Base-by-base conservation (phyloP, 768 basidiomycete species). In the Xerocomus potaroensis region DNA sequence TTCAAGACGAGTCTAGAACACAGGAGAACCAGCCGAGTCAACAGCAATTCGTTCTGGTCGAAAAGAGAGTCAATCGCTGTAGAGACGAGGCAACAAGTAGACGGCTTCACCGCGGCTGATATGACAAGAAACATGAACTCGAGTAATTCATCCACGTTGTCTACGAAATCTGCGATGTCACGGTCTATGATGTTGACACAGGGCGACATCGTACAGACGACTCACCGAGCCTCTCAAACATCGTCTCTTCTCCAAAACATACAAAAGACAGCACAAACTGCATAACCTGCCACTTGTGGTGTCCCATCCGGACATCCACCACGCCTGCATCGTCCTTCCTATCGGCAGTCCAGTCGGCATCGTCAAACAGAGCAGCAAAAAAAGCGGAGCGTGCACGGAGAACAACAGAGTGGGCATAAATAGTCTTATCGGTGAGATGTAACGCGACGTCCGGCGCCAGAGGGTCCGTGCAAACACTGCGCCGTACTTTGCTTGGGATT, bases 71-170 rank as follows among this genome's bases (percentile, higher is more conserved):
- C 3, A 48, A 15, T 5, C 23, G 26, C 14, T 19, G 4, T 24
- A 22, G 21, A 14, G 26, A 19, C 3, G 29, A 18, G 1, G 4
- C 6, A 8, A 3, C 0, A 9, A 32, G 7, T 5, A 3, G 39
- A 45, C 2, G 22, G 23, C 71, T 79, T 63, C 62, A 93, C 91
- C 29, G 93, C 91, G 15, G 81, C 84, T 29, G 84, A 83, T 65
- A 96, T 79, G 14, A 97, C 83, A 18, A 84, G 80, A 51, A 96
- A 91, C 68, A 92, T 78, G 54, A 93, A 90, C 50, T 91, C 86
- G 47, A 98, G 64, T 24, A 91, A 71, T 29, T 87, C 81, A 46
- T 98, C 91, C 5, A 81, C 68, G 2, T 77, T 78, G 21, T 77
- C 57, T 3, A 77, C 67, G 57, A 81, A 85, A 41, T 85, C 87